Evolutionary conservation across 2,329 filamentous ascomycete species (phyloP), one percentile per base, ranked within the genome.

Genomic region (Daldinia eschscholtzii): DNA sequence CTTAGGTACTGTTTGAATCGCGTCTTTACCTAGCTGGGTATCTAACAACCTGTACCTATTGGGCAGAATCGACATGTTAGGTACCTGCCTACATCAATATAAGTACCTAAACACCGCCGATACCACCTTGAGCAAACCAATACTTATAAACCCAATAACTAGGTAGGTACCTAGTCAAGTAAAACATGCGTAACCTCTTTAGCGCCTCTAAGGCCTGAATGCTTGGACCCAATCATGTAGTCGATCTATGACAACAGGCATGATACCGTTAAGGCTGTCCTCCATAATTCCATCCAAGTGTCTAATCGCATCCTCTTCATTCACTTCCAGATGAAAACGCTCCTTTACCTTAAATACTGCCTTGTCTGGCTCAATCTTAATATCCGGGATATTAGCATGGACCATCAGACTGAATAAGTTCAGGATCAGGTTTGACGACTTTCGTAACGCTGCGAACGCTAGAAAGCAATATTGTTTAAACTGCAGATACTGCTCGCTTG

Each of bases 401-500:
- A 97, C 92, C 96, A 99, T 99, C 65, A 99, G 85, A 76, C 93
- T 94, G 80, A 99, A 99, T 50, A 99, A 80, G 76, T 99, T 99
- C 30, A 99, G 86, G 44, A 99, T 97, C 70, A 99, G 84, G 74
- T 95, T 97, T 18, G 91, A 93, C 1, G 90, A 93, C 79, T 98
- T 97, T 65, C 96, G 89, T 48, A 99, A 84, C 0, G 96, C 94
- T 1, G 92, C 93, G 81, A 97, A 99, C 0, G 96, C 93, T 2
- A 97, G 92, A 81, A 97, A 98, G 79, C 94, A 97, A 80, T 98
- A 97, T 75, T 97, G 93, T 78, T 96, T 96, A 82, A 99, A 99
- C 60, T 92, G 88, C 48, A 91, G 85, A 80, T 97, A 99, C 70
- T 97, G 91, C 23, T 92, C 88, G 66, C 78, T 78, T 0, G 77